phyloP scores from a whole-genome alignment of 257 asterid genomes.

The Coffea eugenioides region DNA sequence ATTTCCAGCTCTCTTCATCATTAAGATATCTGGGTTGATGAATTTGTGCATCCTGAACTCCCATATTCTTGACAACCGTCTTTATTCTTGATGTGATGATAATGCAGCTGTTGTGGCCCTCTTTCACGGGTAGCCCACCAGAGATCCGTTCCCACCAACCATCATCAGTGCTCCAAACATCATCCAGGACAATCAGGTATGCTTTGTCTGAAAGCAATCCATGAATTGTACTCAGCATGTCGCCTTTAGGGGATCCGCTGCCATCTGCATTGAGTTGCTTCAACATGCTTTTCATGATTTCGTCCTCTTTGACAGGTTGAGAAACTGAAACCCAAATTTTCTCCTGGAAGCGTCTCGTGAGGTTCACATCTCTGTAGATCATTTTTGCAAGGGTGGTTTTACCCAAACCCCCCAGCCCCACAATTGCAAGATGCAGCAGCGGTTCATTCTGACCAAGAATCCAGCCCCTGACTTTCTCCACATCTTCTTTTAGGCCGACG shows the following conservation, averaged over 20 bases:
- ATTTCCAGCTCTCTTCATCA: conserved; percentile 21
- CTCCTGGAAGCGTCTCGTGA: conserved; percentile 9
- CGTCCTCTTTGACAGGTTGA: conserved; percentile 21
- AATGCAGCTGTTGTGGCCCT: conserved; percentile 19
- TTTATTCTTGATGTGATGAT: conserved; percentile 29
- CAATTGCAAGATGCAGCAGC: conserved; percentile 24
- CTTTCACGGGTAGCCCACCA: conserved; percentile 14
- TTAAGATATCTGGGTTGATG: conserved; percentile 22
- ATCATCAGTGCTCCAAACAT: conserved; percentile 27
- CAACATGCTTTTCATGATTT: conserved; percentile 25
- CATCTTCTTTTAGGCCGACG: conserved; percentile 25
- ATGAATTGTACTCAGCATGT: conserved; percentile 12
- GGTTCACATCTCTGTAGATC: conserved; percentile 18
- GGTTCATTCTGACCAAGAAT: conserved; percentile 18
- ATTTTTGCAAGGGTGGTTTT: conserved; percentile 33
- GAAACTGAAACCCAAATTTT: conserved; percentile 30
- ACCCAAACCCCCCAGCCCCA: conserved; percentile 36
- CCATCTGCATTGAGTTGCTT: conserved; percentile 16
- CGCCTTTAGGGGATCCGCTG: conserved; percentile 10
- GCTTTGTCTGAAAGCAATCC: conserved; percentile 17
- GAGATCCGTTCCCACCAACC: conserved; percentile 31
- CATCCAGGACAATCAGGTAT: conserved; percentile 30
- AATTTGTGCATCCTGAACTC: conserved; percentile 13
- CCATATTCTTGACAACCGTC: conserved; percentile 17
- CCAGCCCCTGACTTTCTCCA: conserved; percentile 17